These are phyloP conservation scores for Fusarium sp. DNA, from an alignment of 2,329 filamentous ascomycete species.

Conservation along the genomic window DNA sequence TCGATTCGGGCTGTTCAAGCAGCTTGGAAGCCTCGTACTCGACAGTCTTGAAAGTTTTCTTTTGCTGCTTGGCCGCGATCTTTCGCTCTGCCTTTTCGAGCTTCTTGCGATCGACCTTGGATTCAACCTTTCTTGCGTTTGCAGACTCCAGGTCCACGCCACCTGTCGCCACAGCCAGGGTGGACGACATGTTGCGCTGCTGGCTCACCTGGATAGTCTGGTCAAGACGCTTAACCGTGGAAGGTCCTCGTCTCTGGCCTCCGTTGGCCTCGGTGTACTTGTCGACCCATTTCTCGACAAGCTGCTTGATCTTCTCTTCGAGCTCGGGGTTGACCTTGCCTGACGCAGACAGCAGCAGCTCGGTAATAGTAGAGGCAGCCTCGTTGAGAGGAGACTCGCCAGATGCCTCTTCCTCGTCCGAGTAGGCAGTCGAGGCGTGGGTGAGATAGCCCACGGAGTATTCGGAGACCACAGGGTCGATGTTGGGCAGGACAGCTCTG, in stretches of 20 bases:
- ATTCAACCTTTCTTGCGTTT: conserved; percentile 94
- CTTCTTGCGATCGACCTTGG: conserved; percentile 98
- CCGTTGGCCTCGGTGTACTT: conserved; percentile 83
- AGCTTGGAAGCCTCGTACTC: conserved; percentile 96
- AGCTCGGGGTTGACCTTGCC: conserved; percentile 81
- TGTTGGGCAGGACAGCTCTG: conserved; percentile 84
- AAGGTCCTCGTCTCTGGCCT: conserved; percentile 79
- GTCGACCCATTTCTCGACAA: conserved; percentile 92
- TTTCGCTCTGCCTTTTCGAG: conserved; percentile 98
- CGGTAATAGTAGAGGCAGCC: conserved; percentile 87
- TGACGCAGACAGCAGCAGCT: conserved; percentile 92
- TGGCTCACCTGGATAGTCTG: conserved; percentile 95
- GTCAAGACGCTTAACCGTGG: conserved; percentile 87
- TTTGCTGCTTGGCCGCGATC: conserved; percentile 97
- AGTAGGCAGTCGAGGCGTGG: conserved; percentile 90
- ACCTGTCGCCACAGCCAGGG: conserved; percentile 86
- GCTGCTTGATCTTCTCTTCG: conserved; percentile 82
- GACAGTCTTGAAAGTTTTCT: conserved; percentile 98
- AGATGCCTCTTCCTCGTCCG: conserved; percentile 78
- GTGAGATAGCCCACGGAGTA: conserved; percentile 95
- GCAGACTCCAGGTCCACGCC: conserved; percentile 94
- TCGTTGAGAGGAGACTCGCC: conserved; percentile 85
- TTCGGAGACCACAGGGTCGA: conserved; percentile 90
- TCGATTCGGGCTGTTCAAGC: conserved; percentile 84
- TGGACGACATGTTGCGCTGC: conserved; percentile 96